Percentiles rank a stretch among this genome's conserved stretches.
Evolutionary conservation across 257 asterid species (phyloP).

Genomic region (Ocimum tenuiflorum): DNA sequence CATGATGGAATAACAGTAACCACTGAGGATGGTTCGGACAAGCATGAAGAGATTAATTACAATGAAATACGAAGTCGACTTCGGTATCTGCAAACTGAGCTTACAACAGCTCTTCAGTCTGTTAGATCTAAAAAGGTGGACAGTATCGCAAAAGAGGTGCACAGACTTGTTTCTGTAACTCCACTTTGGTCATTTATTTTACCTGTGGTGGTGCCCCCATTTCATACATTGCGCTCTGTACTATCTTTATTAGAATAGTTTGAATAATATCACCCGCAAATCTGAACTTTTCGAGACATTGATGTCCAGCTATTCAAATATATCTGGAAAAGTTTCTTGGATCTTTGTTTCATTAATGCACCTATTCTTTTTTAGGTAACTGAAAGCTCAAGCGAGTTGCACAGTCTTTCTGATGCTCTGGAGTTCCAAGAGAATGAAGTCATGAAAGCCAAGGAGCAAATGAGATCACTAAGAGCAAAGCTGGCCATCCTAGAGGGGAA

Average conservation of each 20-base stretch:
- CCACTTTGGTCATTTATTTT: constrained; percentile 6
- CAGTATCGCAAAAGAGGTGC: constrained; percentile 41
- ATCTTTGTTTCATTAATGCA: constrained; percentile 4
- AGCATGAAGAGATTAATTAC: constrained; percentile 28
- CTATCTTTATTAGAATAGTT: neutral
- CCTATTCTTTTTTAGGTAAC: constrained; percentile 33
- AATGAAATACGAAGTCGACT: constrained; percentile 46
- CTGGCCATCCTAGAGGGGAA: constrained; percentile 77
- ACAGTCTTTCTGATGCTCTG: constrained; percentile 58
- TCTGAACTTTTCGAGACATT: neutral
- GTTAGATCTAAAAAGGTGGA: constrained; percentile 50
- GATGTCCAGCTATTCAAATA: neutral
- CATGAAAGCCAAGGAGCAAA: constrained; percentile 51
- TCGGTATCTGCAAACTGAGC: constrained; percentile 59
- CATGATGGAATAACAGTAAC: constrained; percentile 23
- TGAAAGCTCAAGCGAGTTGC: constrained; percentile 36
- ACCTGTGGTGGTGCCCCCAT: neutral
- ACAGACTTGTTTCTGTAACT: constrained; percentile 2
- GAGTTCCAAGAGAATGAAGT: constrained; percentile 81
- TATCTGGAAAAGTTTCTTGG: neutral
- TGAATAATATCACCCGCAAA: neutral
- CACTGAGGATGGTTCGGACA: constrained; percentile 29
- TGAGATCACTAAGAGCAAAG: constrained; percentile 68
- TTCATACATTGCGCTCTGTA: neutral
- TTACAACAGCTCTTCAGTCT: constrained; percentile 45